These are phyloP conservation scores for Arthrobotrys pseudoclavata DNA, from an alignment of 2,329 filamentous ascomycete genomes.

Conservation along the genomic window DNA sequence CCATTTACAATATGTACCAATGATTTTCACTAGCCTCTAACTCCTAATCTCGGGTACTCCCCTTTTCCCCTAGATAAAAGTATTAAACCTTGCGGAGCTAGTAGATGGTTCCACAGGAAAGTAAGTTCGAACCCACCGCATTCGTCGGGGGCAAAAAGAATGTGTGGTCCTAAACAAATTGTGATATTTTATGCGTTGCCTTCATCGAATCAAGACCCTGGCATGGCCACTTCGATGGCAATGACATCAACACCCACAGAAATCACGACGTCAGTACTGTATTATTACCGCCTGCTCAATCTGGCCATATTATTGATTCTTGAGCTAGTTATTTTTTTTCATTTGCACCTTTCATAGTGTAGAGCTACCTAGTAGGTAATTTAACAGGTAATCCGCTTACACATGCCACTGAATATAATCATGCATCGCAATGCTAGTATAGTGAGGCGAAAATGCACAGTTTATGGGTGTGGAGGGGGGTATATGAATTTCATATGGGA, in stretches of 20 bases:
- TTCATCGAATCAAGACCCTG: background rate
- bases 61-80: no score
- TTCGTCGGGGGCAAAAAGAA: background rate
- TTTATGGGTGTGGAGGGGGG: constrained; percentile 5
- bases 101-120: constrained; percentile 4
- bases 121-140: background rate
- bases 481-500: constrained; percentile 31
- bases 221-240: background rate
- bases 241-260: constrained; percentile 13
- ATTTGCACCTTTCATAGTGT: no score
- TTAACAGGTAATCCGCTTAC: no score
- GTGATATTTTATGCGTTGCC: constrained; percentile 15
- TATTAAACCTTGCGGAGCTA: background rate
- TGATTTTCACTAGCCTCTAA: no score
- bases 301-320: background rate
- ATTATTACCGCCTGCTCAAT: no score
- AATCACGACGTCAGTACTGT: constrained; percentile 2
- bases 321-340: constrained; percentile 1
- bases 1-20: no score
- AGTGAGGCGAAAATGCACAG: background rate
- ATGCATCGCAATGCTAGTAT: no score
- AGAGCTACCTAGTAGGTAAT: no score
- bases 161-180: background rate
- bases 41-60: no score
- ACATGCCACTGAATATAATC: no score